Evolutionary conservation across 805 yeast species (phyloP), one percentile per base, ranked within the genome.

Genomic region (Wickerhamomyces silvicola): DNA sequence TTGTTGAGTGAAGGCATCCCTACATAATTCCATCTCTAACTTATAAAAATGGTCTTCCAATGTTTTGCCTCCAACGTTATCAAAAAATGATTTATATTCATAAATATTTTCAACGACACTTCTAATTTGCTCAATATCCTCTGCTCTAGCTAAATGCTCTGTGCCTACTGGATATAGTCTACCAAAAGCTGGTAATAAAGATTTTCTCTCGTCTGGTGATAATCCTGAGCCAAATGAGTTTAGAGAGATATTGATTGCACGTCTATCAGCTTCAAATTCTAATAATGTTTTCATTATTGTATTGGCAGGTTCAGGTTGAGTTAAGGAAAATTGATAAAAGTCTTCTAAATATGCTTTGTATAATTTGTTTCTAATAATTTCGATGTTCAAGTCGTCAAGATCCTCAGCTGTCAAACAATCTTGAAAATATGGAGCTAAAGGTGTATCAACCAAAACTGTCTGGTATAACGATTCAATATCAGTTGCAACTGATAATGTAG

Each of bases 371-470:
- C 97, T 77, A 39, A 92, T 78, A 50, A 92, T 81, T 59, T 92
- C 99, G 52, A 92, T 90, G 63, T 94, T 92, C 55, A 90, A 68
- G 58, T 92, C 99, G 51, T 88, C 96, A 56, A 92, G 70, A 59
- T 87, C 95, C 22, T 81, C 86, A 14, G 82, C 87, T 10, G 83
- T 69, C 38, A 92, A 68, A 57, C 95, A 85, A 53, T 81, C 85
- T 54, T 85, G 81, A 68, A 92, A 92, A 62, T 88, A 92, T 24
- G 96, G 95, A 1, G 98, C 97, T 54, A 92, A 72, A 5, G 99
- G 99, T 6, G 98, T 92, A 60, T 92, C 99, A 34, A 92, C 81
- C 37, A 92, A 67, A 10, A 92, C 98, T 1, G 94, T 83, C 50
- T 81, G 81, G 63, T 90, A 92, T 48, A 92, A 70, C n/a, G 92